Conservation (phyloP, 2,329 filamentous ascomycete genomes). For the Epichloe uncinata region DNA sequence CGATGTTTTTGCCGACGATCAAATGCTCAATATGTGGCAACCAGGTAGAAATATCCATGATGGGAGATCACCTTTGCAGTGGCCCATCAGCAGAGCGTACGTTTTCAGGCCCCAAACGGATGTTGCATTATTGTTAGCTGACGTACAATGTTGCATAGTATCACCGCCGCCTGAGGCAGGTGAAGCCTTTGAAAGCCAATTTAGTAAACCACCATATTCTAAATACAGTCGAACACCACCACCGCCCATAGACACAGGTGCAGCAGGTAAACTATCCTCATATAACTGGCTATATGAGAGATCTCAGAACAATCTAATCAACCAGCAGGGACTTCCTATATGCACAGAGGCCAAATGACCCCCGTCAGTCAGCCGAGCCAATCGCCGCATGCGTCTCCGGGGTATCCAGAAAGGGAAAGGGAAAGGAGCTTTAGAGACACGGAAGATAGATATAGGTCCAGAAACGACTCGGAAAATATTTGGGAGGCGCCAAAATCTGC, state of each 20-base stretch:
- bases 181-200: slow-evolving; percentile 14
- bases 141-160: slow-evolving; percentile 13
- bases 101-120: slow-evolving; percentile 1
- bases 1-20: slow-evolving; percentile 64
- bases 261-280: slow-evolving; percentile 32
- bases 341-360: slow-evolving; percentile 45
- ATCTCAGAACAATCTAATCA: not conserved
- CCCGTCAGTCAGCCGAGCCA: slow-evolving; percentile 48
- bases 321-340: slow-evolving; percentile 19
- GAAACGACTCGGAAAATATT: too few species aligned
- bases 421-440: slow-evolving; percentile 27
- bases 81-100: slow-evolving; percentile 35
- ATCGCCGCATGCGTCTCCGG: slow-evolving; percentile 50
- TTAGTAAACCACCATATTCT: slow-evolving; percentile 15
- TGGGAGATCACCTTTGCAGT: slow-evolving; percentile 73
- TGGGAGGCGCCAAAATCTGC: not conserved
- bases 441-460: too few species aligned
- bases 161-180: slow-evolving; percentile 24
- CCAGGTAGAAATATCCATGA: slow-evolving; percentile 69
- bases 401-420: slow-evolving; percentile 31
- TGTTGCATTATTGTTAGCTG: not conserved
- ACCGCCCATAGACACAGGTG: slow-evolving; percentile 35
- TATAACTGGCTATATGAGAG: not conserved
- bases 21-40: slow-evolving; percentile 73
- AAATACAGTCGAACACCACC: slow-evolving; percentile 31